Conservation (phyloP, 495 filamentous ascomycete genomes). For the Hypoxylon subgilvum region DNA sequence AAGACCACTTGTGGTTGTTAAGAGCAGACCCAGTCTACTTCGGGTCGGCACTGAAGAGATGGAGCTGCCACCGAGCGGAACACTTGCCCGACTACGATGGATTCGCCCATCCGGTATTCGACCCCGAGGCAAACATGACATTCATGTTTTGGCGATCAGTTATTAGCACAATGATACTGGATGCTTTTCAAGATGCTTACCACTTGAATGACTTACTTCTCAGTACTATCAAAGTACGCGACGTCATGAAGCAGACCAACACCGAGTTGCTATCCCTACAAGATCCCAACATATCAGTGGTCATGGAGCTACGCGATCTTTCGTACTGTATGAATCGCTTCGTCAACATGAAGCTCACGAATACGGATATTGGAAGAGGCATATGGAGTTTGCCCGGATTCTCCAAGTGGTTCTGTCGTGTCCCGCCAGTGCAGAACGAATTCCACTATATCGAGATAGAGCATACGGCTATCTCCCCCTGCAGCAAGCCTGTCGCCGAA, state of each 20-base stretch:
- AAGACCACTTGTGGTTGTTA: conserved; percentile 59
- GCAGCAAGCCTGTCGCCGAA: background rate
- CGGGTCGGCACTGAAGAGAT: conserved; percentile 39
- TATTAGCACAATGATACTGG: background rate
- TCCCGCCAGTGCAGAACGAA: too few species aligned
- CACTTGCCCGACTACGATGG: conserved; percentile 41
- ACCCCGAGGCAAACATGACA: too few species aligned
- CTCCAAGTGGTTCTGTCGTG: too few species aligned
- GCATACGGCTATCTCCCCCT: too few species aligned
- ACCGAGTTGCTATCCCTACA: background rate
- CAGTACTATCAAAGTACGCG: background rate
- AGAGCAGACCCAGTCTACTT: conserved; percentile 66
- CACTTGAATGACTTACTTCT: background rate
- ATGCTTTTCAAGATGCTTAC: background rate
- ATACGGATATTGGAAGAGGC: too few species aligned
- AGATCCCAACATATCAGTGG: too few species aligned
- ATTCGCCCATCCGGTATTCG: conserved; percentile 34
- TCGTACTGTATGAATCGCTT: too few species aligned
- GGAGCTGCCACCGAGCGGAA: conserved; percentile 53
- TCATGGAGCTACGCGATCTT: too few species aligned
- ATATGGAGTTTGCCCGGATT: too few species aligned
- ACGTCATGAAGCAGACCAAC: background rate
- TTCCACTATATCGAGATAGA: too few species aligned
- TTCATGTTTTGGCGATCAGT: background rate
- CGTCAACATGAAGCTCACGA: too few species aligned